Base-by-base conservation (phyloP, 352 stramenopile species). In the Globisporangium canariense region DNA sequence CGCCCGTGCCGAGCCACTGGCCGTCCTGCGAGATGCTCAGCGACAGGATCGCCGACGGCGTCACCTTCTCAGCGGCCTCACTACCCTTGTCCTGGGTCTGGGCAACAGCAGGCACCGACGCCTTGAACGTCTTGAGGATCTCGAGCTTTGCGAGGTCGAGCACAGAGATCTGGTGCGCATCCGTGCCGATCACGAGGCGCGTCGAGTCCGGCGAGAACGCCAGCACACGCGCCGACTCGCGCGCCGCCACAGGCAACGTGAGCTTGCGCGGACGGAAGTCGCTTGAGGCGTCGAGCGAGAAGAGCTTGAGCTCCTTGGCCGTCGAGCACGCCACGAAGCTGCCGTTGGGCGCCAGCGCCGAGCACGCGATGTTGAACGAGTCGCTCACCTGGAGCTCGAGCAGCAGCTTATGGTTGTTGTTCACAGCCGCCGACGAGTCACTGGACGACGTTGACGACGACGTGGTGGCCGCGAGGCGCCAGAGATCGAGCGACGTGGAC, bases 251-350 rank as follows among this genome's bases (percentile, higher is more conserved):
- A 16, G 86, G 64, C 8, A 79, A 67, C 6, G 75, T 52, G 18
- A 93, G 43, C 66, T 94, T 94, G 54, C 72, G 76, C 1, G 84
- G 81, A 18, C 76, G 68, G 51, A 80, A 88, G 30, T 81, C 73
- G 13, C 71, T 59, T 1, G 70, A 46, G 2, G 69, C 56, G 22
- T 91, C 65, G 4, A 98, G 64, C 14, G 71, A 66, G 62, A 98
- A 98, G 11, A 98, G 64, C 69, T 97, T 97, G 36, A 97, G 75
- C 52, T 91, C 82, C 38, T 86, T 76, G 8, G 86, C 74, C 62
- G 94, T 96, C 38, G 88, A 94, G 65, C 88, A 90, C 40, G 88
- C 91, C 54, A 98, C 62, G 58, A 94, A 97, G 43, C 74, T 76
- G 3, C 89, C 91, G 69, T 96, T 89, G 3, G 86, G 76, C 47